A percentile compares a stretch with the other conserved stretches of the same genome.
Evolutionary conservation across 139 green algal species (phyloP).

Genomic region (Picochlorum sp.): DNA sequence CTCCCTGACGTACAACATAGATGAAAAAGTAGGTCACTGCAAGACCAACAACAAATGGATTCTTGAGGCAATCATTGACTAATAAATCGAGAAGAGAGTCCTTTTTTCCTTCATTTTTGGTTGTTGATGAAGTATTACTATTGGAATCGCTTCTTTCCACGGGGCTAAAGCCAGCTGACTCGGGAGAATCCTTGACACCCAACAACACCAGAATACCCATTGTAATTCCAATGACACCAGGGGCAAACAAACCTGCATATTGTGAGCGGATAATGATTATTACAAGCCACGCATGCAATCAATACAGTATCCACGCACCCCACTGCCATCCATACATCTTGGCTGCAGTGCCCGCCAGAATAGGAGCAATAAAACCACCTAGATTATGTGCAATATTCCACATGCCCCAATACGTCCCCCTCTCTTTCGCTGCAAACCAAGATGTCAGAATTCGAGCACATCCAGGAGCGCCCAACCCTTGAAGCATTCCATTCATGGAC

Average conservation of each 20-base stretch:
- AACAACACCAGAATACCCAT: conserved; percentile 72
- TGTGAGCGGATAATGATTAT: background rate
- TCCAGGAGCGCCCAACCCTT: conserved; percentile 87
- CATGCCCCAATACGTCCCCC: conserved; percentile 84
- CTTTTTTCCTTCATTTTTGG: conserved; percentile 8
- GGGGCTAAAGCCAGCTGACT: conserved; percentile 62
- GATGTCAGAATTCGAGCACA: conserved; percentile 94
- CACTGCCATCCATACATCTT: conserved; percentile 67
- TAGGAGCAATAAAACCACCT: conserved; percentile 83
- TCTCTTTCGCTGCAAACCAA: conserved; percentile 80
- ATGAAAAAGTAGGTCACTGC: conserved; percentile 93
- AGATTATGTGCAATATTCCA: conserved; percentile 96
- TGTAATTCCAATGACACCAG: conserved; percentile 72
- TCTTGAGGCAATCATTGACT: conserved; percentile 66
- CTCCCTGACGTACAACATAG: conserved; percentile 87
- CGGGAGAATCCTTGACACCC: conserved; percentile 66
- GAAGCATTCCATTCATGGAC: conserved; percentile 81
- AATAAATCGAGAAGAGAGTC: conserved; percentile 57
- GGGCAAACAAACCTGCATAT: conserved; percentile 62
- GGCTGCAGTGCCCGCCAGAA: conserved; percentile 80
- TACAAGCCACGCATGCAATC: background rate
- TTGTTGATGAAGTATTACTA: background rate
- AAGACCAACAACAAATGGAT: conserved; percentile 92
- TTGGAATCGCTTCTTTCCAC: conserved; percentile 45
- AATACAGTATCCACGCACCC: background rate